Evolutionary conservation across 441 rosid species (phyloP), one percentile per base, ranked within the genome.

Genomic region (Gossypium davidsonii): DNA sequence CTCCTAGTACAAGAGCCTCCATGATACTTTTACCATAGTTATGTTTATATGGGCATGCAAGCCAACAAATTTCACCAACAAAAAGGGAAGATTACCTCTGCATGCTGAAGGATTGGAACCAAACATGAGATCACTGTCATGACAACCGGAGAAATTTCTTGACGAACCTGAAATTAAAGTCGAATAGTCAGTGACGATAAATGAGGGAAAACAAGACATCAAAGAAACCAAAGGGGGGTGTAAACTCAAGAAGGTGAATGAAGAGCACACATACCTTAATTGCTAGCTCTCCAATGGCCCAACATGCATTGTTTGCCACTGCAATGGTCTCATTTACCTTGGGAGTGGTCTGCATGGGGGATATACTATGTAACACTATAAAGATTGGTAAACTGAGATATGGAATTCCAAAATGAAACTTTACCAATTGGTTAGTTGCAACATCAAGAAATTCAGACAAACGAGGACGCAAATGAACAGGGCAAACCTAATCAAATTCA

Each of bases 221-320:
- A 69, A 68, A 69, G 28, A 46, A 52, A 11, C 49, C 15, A 52
- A 52, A 23, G 14, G 7, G 18, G 46, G 18, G 26, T 12, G 18
- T 7, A 37, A 65, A 67, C 59, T 31, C 15, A 28, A 28, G 44
- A 68, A 9, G 15, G 25, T 26, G 60, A 17, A 34, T 17, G 18
- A 61, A 73, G 46, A 51, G 34, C 37, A 70, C 46, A n/a, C 75
- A 74, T 78, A 92, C 98, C 94, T 96, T 96, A 76, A 96, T 85
- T 11, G 98, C 98, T 73, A 93, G 81, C 77, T 96, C 99, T 75
- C 98, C 98, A 66, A 96, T 91, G 65, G 99, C 98, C 99, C 99
- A 93, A 67, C 99, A 96, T 5, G 98, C 98, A 81, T 96, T 96
- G 79, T 96, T 96, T 48, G 97, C 99, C 2, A 89, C 99, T 71